These are phyloP conservation scores for Chalciporus piperatus DNA, from an alignment of 768 basidiomycete species.

Conservation along the genomic window DNA sequence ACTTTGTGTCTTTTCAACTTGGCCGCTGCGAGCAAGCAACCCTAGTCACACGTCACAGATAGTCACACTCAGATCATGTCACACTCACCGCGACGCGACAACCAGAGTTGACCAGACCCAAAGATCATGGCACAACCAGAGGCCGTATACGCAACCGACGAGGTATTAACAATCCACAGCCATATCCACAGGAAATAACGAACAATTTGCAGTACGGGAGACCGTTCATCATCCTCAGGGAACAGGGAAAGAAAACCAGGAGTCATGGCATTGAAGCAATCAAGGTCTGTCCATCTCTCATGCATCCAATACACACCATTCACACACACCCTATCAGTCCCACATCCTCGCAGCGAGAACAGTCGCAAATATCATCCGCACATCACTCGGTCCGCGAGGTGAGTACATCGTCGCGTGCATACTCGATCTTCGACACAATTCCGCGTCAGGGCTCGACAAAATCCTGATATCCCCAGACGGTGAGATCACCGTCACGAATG, in stretches of 20 bases:
- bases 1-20: neutral
- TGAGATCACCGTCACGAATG: conserved; percentile 98
- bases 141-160: conserved; percentile 84
- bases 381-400: conserved; percentile 95
- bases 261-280: conserved; percentile 93
- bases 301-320: neutral
- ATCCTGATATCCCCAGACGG: conserved; percentile 95
- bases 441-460: conserved; percentile 80
- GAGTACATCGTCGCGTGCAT: conserved; percentile 12
- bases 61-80: conserved; percentile 29
- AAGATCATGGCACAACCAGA: conserved; percentile 41
- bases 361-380: conserved; percentile 92
- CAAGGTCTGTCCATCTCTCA: conserved; percentile 55
- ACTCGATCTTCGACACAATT: conserved; percentile 12
- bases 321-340: conserved; percentile 45
- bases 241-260: conserved; percentile 90
- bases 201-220: conserved; percentile 67
- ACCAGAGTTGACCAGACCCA: neutral
- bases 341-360: conserved; percentile 95
- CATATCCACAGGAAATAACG: neutral
- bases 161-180: conserved; percentile 43
- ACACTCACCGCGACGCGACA: conserved; percentile 21
- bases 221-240: conserved; percentile 96
- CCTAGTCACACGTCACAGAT: conserved; percentile 27
- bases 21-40: conserved; percentile 3